Evolutionary conservation across 371 early-diverging fungal genomes (phyloP).

Genomic region (Blakeslea trispora): DNA sequence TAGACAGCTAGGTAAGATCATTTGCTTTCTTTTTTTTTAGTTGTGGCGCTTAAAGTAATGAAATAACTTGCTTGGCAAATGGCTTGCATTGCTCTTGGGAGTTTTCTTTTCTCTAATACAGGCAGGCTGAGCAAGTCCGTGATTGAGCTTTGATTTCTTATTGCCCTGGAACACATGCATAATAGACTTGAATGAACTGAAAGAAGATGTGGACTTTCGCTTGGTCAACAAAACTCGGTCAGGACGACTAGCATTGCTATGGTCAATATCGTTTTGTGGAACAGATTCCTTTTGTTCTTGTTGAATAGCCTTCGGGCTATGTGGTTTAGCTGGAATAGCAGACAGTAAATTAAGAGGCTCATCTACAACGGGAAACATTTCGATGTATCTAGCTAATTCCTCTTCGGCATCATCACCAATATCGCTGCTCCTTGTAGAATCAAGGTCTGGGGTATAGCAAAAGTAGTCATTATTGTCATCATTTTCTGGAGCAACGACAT

Average conservation of each 20-base stretch:
- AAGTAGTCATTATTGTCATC: conserved; percentile 4
- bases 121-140: neutral
- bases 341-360: conserved; percentile 11
- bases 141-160: conserved; percentile 10
- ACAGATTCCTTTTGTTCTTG: too few relatives aligned
- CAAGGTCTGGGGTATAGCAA: conserved; percentile 6
- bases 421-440: conserved; percentile 3
- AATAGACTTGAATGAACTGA: conserved; percentile 14
- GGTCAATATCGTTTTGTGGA: neutral
- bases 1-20: too few relatives aligned
- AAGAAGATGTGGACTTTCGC: conserved; percentile 15
- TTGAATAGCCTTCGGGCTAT: too few relatives aligned
- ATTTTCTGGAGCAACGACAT: conserved; percentile 1
- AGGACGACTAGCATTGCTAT: neutral
- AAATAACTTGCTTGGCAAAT: conserved; percentile 3
- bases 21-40: too few relatives aligned
- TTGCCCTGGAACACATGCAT: conserved; percentile 7
- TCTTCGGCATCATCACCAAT: conserved; percentile 11
- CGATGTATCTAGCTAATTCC: neutral
- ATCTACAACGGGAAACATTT: conserved; percentile 7
- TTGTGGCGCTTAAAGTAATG: conserved; percentile 12
- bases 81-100: too few relatives aligned
- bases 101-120: too few relatives aligned
- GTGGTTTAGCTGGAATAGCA: conserved; percentile 8
- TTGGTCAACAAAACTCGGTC: conserved; percentile 10